Evolutionary conservation across 306 rosid species (phyloP).

Genomic region (Fagus crenata): DNA sequence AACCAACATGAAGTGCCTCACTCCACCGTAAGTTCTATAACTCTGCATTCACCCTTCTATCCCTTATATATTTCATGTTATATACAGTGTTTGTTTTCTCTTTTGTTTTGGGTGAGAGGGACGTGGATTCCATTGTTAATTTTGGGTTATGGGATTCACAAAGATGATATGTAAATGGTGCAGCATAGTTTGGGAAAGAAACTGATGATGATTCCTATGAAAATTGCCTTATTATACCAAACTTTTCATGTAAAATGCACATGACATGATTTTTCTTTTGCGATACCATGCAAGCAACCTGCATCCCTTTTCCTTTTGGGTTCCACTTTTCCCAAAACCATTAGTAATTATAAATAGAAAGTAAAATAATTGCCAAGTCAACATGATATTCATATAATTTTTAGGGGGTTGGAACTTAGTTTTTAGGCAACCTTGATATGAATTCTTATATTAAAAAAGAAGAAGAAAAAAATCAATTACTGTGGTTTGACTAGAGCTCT

Average conservation of each 20-base stretch:
- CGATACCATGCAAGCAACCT: neutral
- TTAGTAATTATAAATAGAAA: too few species aligned
- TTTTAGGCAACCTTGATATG: neutral
- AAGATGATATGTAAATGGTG: too few species aligned
- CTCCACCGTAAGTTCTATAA: slow-evolving; percentile 64
- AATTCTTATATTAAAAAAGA: neutral
- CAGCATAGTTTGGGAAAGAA: too few species aligned
- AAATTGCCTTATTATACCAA: neutral
- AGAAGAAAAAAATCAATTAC: neutral
- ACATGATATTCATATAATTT: neutral
- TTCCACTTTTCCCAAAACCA: neutral
- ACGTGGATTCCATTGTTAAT: too few species aligned
- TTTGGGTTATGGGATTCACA: too few species aligned
- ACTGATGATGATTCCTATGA: neutral
- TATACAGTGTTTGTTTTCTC: neutral
- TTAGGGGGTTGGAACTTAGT: neutral
- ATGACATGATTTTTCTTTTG: neutral
- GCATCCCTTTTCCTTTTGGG: neutral
- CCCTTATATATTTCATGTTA: neutral
- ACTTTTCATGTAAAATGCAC: neutral
- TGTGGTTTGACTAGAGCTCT: neutral
- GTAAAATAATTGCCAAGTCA: too few species aligned
- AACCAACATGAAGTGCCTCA: slow-evolving; percentile 90
- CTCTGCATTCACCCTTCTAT: slow-evolving; percentile 18
- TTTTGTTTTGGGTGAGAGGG: neutral